Evolutionary conservation across 2,329 filamentous ascomycete species (phyloP).

Genomic region (Elsinoe fawcettii): DNA sequence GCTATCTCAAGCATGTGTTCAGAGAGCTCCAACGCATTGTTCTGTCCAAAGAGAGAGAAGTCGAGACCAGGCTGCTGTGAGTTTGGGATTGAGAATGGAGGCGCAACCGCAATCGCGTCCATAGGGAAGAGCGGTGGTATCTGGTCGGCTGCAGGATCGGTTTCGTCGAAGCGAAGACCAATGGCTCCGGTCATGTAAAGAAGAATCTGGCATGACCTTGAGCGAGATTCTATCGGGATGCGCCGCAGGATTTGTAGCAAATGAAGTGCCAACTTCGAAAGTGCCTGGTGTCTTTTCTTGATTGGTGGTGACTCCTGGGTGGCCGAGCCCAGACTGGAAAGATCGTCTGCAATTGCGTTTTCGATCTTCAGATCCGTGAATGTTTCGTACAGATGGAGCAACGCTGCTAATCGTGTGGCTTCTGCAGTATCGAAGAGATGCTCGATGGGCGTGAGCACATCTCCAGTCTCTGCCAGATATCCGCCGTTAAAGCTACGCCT

Average conservation of each 20-base stretch:
- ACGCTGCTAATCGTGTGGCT: conserved; percentile 16
- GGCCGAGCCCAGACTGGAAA: too few species aligned
- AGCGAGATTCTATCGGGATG: neutral
- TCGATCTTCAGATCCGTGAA: conserved; percentile 14
- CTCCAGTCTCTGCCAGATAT: conserved; percentile 12
- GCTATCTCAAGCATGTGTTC: neutral
- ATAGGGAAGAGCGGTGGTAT: neutral
- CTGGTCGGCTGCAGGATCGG: neutral
- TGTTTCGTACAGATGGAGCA: conserved; percentile 16
- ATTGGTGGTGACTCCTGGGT: neutral
- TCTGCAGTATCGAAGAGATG: conserved; percentile 17
- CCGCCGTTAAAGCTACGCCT: neutral
- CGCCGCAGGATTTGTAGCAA: neutral
- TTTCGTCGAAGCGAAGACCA: neutral
- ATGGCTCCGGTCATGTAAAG: neutral
- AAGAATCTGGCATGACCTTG: neutral
- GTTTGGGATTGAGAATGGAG: neutral
- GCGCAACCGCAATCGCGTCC: neutral
- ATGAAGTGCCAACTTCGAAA: neutral
- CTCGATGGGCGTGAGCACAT: conserved; percentile 15
- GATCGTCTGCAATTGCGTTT: neutral
- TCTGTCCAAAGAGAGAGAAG: neutral
- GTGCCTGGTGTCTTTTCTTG: neutral
- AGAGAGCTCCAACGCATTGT: neutral
- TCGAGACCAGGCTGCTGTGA: neutral